Evolutionary conservation across 345 rosid species (phyloP).

Genomic region (Turnera subulata): DNA sequence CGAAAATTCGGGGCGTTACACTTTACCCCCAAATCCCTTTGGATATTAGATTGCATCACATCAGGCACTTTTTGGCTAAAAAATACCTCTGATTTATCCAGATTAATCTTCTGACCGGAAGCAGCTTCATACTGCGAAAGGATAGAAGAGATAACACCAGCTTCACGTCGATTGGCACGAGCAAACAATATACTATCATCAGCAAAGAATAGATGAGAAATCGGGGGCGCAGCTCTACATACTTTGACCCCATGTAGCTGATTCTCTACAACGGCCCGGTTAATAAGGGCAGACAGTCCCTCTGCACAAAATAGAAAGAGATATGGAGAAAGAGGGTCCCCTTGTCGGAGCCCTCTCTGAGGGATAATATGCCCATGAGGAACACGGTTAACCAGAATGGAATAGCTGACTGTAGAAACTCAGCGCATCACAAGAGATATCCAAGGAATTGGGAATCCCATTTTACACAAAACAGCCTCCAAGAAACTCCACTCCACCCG

Average conservation of each 20-base stretch:
- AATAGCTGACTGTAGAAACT: neutral
- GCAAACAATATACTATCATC: too few species aligned
- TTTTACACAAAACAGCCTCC: neutral
- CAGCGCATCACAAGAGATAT: neutral
- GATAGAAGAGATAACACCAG: too few species aligned
- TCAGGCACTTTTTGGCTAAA: too few species aligned
- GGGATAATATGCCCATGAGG: neutral
- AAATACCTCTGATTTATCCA: too few species aligned
- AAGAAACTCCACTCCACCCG: neutral
- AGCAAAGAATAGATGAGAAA: neutral
- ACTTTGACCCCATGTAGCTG: neutral
- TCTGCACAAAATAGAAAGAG: neutral
- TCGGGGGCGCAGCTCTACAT: neutral
- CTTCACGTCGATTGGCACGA: too few species aligned
- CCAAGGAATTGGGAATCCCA: neutral
- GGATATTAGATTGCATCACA: too few species aligned
- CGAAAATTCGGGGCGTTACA: too few species aligned
- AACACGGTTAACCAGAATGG: too few species aligned
- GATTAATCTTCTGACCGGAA: too few species aligned
- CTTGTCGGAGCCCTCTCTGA: neutral
- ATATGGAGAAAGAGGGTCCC: neutral
- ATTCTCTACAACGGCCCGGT: neutral
- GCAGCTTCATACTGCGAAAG: too few species aligned
- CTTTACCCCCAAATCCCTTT: too few species aligned
- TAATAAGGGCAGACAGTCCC: neutral